A percentile compares a stretch with the other conserved stretches of the same genome.
Evolutionary conservation across 169 alveolate genomes (phyloP).

Genomic region (Plasmodium relictum): DNA sequence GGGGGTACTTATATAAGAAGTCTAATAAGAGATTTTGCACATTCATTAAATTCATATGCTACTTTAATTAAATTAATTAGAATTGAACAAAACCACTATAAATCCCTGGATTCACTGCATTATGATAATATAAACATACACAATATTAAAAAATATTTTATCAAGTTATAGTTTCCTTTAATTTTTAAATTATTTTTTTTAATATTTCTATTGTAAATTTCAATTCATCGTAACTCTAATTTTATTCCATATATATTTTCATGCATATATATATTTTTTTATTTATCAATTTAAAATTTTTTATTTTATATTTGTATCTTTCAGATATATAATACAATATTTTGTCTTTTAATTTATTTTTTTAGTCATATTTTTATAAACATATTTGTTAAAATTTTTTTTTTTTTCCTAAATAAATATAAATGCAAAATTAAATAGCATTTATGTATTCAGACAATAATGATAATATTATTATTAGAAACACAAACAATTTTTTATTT

Average conservation of each 20-base stretch:
- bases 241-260: background rate
- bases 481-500: background rate
- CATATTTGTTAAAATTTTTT: too few relatives aligned
- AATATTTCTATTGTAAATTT: background rate
- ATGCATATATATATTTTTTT: background rate
- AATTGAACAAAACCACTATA: slow-evolving; percentile 18
- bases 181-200: background rate
- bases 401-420: too few relatives aligned
- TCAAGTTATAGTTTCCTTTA: slow-evolving; percentile 17
- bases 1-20: slow-evolving; percentile 87
- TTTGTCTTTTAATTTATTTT: too few relatives aligned
- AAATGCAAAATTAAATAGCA: too few relatives aligned
- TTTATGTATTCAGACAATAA: too few relatives aligned
- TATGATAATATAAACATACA: slow-evolving; percentile 59
- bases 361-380: too few relatives aligned
- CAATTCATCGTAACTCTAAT: background rate
- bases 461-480: too few relatives aligned
- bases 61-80: slow-evolving; percentile 79
- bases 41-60: slow-evolving; percentile 78
- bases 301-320: too few relatives aligned
- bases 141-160: slow-evolving; percentile 27
- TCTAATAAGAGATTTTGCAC: slow-evolving; percentile 82
- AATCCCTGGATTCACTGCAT: slow-evolving; percentile 23
- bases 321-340: too few relatives aligned
- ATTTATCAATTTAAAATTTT: too few relatives aligned